These are phyloP conservation scores for Zymoseptoria brevis DNA, from an alignment of 2,329 filamentous ascomycete genomes.

Conservation along the genomic window DNA sequence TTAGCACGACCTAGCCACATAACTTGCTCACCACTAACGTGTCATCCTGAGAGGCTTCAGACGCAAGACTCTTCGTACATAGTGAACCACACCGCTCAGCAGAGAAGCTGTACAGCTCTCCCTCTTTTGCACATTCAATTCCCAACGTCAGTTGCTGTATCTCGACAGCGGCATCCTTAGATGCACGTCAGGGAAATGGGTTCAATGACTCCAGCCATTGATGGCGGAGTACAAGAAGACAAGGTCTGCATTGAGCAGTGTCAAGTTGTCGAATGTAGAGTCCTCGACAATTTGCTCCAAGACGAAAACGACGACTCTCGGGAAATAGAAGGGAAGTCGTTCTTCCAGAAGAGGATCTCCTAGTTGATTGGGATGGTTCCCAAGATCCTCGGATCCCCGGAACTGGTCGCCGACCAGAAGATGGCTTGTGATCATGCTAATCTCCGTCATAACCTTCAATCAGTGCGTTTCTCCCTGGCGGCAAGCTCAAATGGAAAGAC, in stretches of 20 bases:
- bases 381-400: conserved; percentile 48
- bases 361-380: conserved; percentile 46
- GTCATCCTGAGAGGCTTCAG: not conserved
- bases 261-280: not conserved
- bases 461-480: not conserved
- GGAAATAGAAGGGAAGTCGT: not conserved
- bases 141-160: not conserved
- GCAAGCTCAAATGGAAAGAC: not conserved
- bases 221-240: not conserved
- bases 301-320: not conserved
- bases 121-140: too few relatives aligned
- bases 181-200: not conserved
- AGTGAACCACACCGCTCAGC: too few relatives aligned
- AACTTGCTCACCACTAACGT: not conserved
- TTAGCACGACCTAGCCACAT: not conserved
- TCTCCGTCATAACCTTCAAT: conserved; percentile 1
- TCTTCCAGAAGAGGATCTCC: not conserved
- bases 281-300: not conserved
- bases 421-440: not conserved
- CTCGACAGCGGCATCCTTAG: not conserved
- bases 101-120: not conserved
- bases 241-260: not conserved
- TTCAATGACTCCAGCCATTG: not conserved
- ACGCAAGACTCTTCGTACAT: not conserved
- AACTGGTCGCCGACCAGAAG: conserved; percentile 44